Percentiles rank a stretch among this genome's conserved stretches.
phyloP scores from a whole-genome alignment of 2,329 filamentous ascomycete genomes.

The Fonsecaea multimorphosa region DNA sequence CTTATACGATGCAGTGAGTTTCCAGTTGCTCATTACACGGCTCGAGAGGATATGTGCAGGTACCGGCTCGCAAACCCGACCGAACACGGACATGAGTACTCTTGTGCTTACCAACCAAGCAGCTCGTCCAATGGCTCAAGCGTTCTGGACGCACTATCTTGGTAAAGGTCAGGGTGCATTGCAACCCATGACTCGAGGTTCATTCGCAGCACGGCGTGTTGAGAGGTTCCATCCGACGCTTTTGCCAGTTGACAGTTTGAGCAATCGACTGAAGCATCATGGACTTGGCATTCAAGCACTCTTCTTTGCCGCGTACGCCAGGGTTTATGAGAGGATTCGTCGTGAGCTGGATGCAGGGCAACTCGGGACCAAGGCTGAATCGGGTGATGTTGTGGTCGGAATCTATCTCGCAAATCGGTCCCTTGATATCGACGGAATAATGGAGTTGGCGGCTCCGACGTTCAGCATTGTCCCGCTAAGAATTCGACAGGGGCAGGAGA shows the following conservation, averaged over 20 bases:
- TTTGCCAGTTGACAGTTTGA: conserved; percentile 51
- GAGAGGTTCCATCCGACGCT: conserved; percentile 57
- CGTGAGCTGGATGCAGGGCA: conserved; percentile 29
- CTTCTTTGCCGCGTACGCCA: conserved; percentile 75
- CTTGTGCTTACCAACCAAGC: conserved; percentile 19
- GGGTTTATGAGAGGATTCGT: conserved; percentile 52
- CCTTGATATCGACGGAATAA: conserved; percentile 57
- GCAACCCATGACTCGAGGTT: conserved; percentile 11
- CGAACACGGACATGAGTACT: conserved; percentile 40
- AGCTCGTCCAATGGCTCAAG: conserved; percentile 28
- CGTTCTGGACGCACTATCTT: conserved; percentile 56
- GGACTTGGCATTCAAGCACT: conserved; percentile 74
- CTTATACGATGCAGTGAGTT: conserved; percentile 83
- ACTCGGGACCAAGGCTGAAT: not conserved
- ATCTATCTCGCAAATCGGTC: conserved; percentile 83
- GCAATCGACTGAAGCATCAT: conserved; percentile 51
- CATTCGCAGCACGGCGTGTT: conserved; percentile 37
- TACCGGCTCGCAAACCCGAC: conserved; percentile 20
- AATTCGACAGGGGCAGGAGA: conserved; percentile 50
- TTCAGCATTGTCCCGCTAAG: conserved; percentile 78
- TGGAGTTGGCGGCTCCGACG: conserved; percentile 68
- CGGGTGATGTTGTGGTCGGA: conserved; percentile 66
- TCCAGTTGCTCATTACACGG: conserved; percentile 67
- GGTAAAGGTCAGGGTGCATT: conserved; percentile 19
- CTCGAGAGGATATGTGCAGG: conserved; percentile 55